phyloP scores from a whole-genome alignment of 2,329 filamentous ascomycete species.

The Fonsecaea erecta region DNA sequence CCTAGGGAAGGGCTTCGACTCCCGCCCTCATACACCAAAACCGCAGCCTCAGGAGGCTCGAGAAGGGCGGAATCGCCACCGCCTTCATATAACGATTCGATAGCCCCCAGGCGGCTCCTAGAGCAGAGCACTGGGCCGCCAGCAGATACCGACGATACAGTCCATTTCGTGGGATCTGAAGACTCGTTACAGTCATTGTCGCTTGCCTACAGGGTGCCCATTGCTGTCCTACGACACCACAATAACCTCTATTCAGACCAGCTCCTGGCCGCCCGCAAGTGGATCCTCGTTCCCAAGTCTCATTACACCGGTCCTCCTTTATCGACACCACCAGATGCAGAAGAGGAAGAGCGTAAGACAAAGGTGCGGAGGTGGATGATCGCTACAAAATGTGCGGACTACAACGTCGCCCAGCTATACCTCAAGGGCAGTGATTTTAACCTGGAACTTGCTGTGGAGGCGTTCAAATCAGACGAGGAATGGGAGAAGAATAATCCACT shows the following conservation, averaged over 20 bases:
- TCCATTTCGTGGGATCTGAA: conserved; percentile 75
- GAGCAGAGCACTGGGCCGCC: conserved; percentile 17
- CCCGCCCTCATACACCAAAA: conserved; percentile 40
- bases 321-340: conserved; percentile 44
- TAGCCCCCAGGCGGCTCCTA: conserved; percentile 6
- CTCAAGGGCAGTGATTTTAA: conserved; percentile 69
- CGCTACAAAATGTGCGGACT: conserved; percentile 65
- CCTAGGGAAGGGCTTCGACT: conserved; percentile 63
- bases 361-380: conserved; percentile 80
- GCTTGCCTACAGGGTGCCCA: conserved; percentile 72
- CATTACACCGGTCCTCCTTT: conserved; percentile 64
- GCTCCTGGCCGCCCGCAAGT: conserved; percentile 69
- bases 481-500: conserved; percentile 75
- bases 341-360: conserved; percentile 73
- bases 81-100: conserved; percentile 27
- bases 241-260: conserved; percentile 76
- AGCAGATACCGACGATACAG: conserved; percentile 56
- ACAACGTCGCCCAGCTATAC: conserved; percentile 75
- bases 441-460: conserved; percentile 65
- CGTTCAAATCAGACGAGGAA: conserved; percentile 71
- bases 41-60: not conserved
- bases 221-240: conserved; percentile 63
- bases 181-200: conserved; percentile 72
- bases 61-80: conserved; percentile 22
- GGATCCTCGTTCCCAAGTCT: conserved; percentile 71